Base-by-base conservation (phyloP, 805 yeast genomes). In the Maudiozyma pseudohumilis region DNA sequence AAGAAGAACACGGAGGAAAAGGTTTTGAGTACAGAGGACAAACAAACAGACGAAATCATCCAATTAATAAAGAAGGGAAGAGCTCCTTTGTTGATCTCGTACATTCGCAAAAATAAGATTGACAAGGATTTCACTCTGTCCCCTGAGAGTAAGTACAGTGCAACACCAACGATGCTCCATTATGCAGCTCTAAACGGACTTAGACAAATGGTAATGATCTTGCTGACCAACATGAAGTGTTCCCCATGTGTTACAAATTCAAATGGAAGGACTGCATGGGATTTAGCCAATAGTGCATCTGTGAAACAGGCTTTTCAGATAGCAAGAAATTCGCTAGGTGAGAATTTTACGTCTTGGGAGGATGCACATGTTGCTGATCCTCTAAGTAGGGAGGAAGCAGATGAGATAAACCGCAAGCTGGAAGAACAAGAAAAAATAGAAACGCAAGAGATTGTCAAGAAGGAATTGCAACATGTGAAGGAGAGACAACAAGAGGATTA, bases 81-180 rank as follows among this genome's bases (percentile, higher is more conserved):
- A 48, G 83, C 87, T 0, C 94, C 95, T 1, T 72, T 81, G 21
- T 55, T 92, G 29, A 61, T 80, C 0, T 61, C 75, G 1, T 83
- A 75, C 50, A 42, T 88, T 36, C 70, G 69, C 40, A 73, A 75
- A 43, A 68, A 84, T 48, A 67, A 69, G 1, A 55, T 83, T 1
- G 63, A 68, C 30, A 65, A 70, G 6, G 68, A 83, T 43, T 73
- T 76, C 43, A 34, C 32, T 15, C 56, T 89, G 5, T 57, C 68
- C 25, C 95, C 96, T 0, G 58, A 53, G 7, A 44, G 62, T 0
- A 72, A 69, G 39, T 80, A 70, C 48, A 60, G 66, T 10, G 66
- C 77, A 0, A 54, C 59, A 0, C 95, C 96, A 4, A 84, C 94
- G 0, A 56, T 83, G 40, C 62, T 92, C 22, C 95, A 87, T 52